Conservation (phyloP, 768 basidiomycete genomes). For the Sutorius australiensis region DNA sequence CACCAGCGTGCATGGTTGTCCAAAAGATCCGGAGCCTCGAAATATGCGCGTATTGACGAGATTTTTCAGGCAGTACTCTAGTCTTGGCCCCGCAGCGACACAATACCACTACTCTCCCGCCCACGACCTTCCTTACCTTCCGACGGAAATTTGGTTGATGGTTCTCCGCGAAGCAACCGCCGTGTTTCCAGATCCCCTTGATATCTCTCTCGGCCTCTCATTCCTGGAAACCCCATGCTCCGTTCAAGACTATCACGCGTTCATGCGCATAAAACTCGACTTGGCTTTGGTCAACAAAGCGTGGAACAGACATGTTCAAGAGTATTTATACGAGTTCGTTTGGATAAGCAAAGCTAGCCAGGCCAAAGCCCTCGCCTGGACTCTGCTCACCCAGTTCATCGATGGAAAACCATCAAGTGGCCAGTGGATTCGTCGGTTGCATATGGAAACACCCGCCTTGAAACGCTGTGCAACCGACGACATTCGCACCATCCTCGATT, state of each 20-base stretch:
- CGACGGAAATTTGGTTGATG: slow-evolving; percentile 63
- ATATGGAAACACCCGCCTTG: slow-evolving; percentile 63
- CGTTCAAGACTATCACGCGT: slow-evolving; percentile 41
- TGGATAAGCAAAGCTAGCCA: slow-evolving; percentile 60
- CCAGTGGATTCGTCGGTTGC: slow-evolving; percentile 55
- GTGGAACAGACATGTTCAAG: slow-evolving; percentile 53
- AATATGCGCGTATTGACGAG: slow-evolving; percentile 2
- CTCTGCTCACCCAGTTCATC: slow-evolving; percentile 43
- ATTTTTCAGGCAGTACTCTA: slow-evolving; percentile 3
- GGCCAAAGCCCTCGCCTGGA: slow-evolving; percentile 44
- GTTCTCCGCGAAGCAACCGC: slow-evolving; percentile 57
- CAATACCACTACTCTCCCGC: slow-evolving; percentile 29
- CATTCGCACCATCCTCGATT: slow-evolving; percentile 64
- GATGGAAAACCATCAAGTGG: slow-evolving; percentile 37
- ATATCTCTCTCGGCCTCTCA: slow-evolving; percentile 49
- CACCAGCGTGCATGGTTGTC: neutral
- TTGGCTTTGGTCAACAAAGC: slow-evolving; percentile 52
- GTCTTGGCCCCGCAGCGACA: slow-evolving; percentile 4
- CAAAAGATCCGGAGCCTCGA: neutral
- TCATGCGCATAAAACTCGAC: slow-evolving; percentile 47
- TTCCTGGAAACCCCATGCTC: slow-evolving; percentile 51
- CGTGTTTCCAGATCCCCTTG: slow-evolving; percentile 42
- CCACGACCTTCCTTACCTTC: slow-evolving; percentile 43
- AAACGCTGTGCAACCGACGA: slow-evolving; percentile 65
- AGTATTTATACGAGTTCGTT: slow-evolving; percentile 61